phyloP scores from a whole-genome alignment of 2,329 filamentous ascomycete genomes.

The Meredithiella fracta region DNA sequence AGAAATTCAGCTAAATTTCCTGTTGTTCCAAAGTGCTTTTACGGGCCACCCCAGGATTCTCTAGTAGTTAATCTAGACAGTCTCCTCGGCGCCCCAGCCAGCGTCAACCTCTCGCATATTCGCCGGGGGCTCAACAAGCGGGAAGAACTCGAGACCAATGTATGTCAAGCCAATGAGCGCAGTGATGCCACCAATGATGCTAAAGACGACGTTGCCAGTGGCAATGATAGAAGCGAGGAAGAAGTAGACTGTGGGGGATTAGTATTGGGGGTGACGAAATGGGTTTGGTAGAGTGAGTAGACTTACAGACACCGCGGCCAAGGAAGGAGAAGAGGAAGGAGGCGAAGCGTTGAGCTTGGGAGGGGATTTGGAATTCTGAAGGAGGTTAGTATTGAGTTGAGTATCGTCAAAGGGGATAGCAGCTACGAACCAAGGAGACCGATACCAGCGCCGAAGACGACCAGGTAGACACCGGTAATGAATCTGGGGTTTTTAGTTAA shows the following conservation, averaged over 20 bases:
- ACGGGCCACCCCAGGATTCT: too few relatives aligned
- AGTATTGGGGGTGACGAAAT: neutral
- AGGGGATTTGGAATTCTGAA: constrained; percentile 81
- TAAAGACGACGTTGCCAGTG: constrained; percentile 46
- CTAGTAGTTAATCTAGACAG: constrained; percentile 42
- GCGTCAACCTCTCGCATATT: constrained; percentile 68
- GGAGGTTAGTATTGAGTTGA: constrained; percentile 3
- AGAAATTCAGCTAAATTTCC: too few relatives aligned
- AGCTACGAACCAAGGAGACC: constrained; percentile 40
- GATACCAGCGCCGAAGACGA: constrained; percentile 72
- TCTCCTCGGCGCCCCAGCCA: constrained; percentile 60
- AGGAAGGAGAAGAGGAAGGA: constrained; percentile 97
- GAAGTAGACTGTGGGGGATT: constrained; percentile 58
- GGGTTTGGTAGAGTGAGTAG: neutral
- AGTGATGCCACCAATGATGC: constrained; percentile 62
- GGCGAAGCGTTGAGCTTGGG: constrained; percentile 81
- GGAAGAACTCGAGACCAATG: constrained; percentile 56
- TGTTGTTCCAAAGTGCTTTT: too few relatives aligned
- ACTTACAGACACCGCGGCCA: constrained; percentile 84
- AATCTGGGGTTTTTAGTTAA: constrained; percentile 2
- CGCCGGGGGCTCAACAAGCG: constrained; percentile 61
- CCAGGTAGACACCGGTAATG: constrained; percentile 72
- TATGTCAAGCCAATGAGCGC: constrained; percentile 68
- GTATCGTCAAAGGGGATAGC: neutral
- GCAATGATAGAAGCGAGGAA: constrained; percentile 82